A percentile compares a stretch with the other conserved stretches of the same genome.
Evolutionary conservation across 2,329 filamentous ascomycete genomes (phyloP).

Genomic region (Penicillium sp.): DNA sequence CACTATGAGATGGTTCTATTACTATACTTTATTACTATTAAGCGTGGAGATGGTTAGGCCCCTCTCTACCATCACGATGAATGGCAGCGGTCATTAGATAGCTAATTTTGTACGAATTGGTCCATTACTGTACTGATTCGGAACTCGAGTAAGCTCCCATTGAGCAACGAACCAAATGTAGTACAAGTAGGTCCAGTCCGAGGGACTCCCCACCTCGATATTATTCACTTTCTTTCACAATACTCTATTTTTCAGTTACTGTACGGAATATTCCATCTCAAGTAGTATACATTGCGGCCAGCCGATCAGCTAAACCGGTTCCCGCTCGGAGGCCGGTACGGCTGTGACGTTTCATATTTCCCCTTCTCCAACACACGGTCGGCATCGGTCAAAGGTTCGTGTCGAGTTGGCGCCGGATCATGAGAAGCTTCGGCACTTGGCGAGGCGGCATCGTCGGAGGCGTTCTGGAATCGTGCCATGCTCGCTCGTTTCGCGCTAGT

Average conservation of each 20-base stretch:
- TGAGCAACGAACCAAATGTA: neutral
- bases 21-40: neutral
- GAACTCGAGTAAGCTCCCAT: neutral
- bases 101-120: neutral
- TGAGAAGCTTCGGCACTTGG: slow-evolving; percentile 69
- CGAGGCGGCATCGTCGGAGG: slow-evolving; percentile 53
- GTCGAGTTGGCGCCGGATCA: slow-evolving; percentile 82
- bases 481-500: slow-evolving; percentile 37
- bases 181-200: neutral
- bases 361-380: slow-evolving; percentile 71
- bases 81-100: neutral
- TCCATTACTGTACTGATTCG: neutral
- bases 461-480: slow-evolving; percentile 27
- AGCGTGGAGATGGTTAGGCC: neutral
- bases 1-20: neutral
- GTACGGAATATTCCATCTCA: neutral
- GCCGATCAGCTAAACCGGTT: slow-evolving; percentile 70
- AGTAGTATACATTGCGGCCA: slow-evolving; percentile 6
- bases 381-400: slow-evolving; percentile 69
- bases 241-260: neutral
- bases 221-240: neutral
- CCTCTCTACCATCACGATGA: neutral
- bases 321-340: slow-evolving; percentile 76
- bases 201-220: neutral
- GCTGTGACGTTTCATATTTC: slow-evolving; percentile 79